phyloP scores from a whole-genome alignment of 169 alveolate species.

The Plasmodium gonderi region DNA sequence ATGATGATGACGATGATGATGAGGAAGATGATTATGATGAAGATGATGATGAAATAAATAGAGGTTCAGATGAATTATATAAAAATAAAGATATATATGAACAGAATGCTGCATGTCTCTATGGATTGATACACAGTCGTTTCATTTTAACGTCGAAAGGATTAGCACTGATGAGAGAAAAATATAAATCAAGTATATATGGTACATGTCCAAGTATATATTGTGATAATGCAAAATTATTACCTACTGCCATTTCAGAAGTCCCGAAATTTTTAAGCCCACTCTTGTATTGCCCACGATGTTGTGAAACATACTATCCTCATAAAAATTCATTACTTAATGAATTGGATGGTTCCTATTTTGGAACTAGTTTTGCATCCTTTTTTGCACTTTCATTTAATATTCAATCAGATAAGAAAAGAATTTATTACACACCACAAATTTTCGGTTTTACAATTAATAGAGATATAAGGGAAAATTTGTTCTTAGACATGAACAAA shows the following conservation, averaged over 20 bases:
- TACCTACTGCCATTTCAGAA: conserved; percentile 94
- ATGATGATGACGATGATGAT: conserved; percentile 86
- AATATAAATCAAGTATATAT: conserved; percentile 88
- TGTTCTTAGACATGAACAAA: conserved; percentile 31
- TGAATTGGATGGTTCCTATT: conserved; percentile 93
- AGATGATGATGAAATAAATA: conserved; percentile 76
- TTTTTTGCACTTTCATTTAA: conserved; percentile 82
- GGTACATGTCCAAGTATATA: conserved; percentile 92
- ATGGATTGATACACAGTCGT: conserved; percentile 93
- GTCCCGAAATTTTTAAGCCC: conserved; percentile 89
- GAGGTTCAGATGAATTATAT: conserved; percentile 76
- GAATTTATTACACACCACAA: conserved; percentile 55
- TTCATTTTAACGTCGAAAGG: conserved; percentile 92
- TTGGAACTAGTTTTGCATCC: conserved; percentile 94
- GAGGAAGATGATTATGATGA: conserved; percentile 82
- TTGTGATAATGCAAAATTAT: conserved; percentile 89
- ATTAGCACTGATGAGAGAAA: conserved; percentile 90
- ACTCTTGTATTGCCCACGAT: conserved; percentile 93
- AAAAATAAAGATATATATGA: conserved; percentile 85
- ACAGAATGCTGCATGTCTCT: conserved; percentile 90
- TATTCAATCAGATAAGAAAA: conserved; percentile 56
- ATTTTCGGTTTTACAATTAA: conserved; percentile 64
- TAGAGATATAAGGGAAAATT: conserved; percentile 40
- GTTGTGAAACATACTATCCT: conserved; percentile 90
- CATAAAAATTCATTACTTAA: conserved; percentile 84